Percentiles rank a stretch among this genome's conserved stretches.
These are phyloP conservation scores for Parascedosporium putredinis DNA, from an alignment of 2,329 filamentous ascomycete species.

Conservation along the genomic window DNA sequence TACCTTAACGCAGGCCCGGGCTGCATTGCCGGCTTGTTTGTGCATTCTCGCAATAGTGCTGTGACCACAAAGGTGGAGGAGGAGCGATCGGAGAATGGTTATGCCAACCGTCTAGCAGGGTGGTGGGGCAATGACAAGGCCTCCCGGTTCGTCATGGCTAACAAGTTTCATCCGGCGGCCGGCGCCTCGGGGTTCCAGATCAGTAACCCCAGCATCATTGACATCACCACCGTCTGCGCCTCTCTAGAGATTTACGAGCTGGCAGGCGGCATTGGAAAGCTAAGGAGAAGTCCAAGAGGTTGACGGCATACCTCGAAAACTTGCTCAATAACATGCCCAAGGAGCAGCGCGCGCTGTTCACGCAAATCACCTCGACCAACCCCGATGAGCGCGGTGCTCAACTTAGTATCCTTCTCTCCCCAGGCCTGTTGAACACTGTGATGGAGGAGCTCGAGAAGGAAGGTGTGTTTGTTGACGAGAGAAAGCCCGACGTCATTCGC, in stretches of 20 bases:
- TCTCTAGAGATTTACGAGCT: constrained; percentile 61
- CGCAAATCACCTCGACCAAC: constrained; percentile 55
- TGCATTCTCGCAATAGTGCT: constrained; percentile 62
- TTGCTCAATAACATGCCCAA: constrained; percentile 34
- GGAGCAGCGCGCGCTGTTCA: constrained; percentile 27
- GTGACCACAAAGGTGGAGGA: constrained; percentile 28
- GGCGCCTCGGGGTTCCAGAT: constrained; percentile 76
- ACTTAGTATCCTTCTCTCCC: constrained; percentile 53
- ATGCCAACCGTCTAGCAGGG: constrained; percentile 59
- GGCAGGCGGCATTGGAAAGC: constrained; percentile 48
- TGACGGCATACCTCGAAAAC: constrained; percentile 64
- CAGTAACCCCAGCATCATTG: constrained; percentile 66
- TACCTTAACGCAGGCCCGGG: constrained; percentile 84
- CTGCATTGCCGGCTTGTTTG: constrained; percentile 68
- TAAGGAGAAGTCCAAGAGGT: constrained; percentile 56
- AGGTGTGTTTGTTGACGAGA: constrained; percentile 68
- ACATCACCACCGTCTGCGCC: constrained; percentile 59
- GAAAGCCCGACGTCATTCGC: constrained; percentile 69
- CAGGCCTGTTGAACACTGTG: constrained; percentile 55
- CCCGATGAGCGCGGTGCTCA: constrained; percentile 62
- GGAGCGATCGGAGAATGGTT: constrained; percentile 26
- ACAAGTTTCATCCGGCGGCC: constrained; percentile 63
- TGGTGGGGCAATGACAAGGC: constrained; percentile 82
- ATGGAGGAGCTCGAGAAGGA: constrained; percentile 49
- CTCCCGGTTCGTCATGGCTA: constrained; percentile 74